Evolutionary conservation across 805 yeast genomes (phyloP).

Genomic region (Kodamaea fukazawae): DNA sequence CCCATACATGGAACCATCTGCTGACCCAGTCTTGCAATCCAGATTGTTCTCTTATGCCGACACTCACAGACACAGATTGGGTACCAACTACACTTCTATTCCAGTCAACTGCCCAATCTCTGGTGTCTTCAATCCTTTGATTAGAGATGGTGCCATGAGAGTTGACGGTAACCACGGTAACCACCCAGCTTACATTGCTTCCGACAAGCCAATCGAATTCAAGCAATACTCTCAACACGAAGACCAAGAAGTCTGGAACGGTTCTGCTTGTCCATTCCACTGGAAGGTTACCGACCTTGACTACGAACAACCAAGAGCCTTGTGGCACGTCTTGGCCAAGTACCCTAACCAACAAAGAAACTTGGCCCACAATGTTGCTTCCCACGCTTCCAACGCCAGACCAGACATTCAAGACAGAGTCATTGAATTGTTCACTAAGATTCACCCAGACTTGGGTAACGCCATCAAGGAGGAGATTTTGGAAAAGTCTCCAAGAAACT

Average conservation of each 20-base stretch:
- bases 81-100: slow-evolving; percentile 62
- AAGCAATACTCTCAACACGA: slow-evolving; percentile 48
- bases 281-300: slow-evolving; percentile 78
- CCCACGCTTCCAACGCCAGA: slow-evolving; percentile 66
- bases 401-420: slow-evolving; percentile 78
- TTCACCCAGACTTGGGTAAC: slow-evolving; percentile 64
- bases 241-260: slow-evolving; percentile 78
- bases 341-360: slow-evolving; percentile 81
- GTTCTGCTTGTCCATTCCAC: slow-evolving; percentile 81
- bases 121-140: slow-evolving; percentile 57
- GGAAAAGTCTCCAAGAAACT: slow-evolving; percentile 49
- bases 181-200: slow-evolving; percentile 70
- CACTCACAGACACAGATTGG: slow-evolving; percentile 75
- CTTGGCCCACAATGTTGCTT: slow-evolving; percentile 80
- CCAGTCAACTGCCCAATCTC: slow-evolving; percentile 73
- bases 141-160: slow-evolving; percentile 78
- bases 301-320: slow-evolving; percentile 70
- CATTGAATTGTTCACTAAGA: slow-evolving; percentile 71
- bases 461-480: slow-evolving; percentile 63
- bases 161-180: slow-evolving; percentile 65
- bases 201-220: slow-evolving; percentile 52
- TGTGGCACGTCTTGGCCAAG: slow-evolving; percentile 76
- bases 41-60: slow-evolving; percentile 75
- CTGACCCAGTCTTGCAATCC: slow-evolving; percentile 75
- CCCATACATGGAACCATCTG: slow-evolving; percentile 73